These are phyloP conservation scores for Metschnikowia noctiluminum DNA, from an alignment of 805 yeast genomes.

Conservation along the genomic window DNA sequence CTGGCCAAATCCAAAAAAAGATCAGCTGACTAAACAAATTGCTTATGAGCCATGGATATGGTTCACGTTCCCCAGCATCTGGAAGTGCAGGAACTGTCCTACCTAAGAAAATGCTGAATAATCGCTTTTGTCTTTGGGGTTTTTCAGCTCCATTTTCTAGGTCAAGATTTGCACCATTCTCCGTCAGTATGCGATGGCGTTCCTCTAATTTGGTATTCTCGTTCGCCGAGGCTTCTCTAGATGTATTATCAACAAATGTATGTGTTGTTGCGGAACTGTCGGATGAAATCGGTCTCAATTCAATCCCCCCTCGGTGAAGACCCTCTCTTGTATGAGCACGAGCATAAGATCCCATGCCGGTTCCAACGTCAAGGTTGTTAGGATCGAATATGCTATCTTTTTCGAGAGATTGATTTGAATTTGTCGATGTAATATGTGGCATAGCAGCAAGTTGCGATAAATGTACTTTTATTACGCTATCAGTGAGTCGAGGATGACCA, in stretches of 20 bases:
- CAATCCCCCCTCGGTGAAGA: not conserved
- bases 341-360: not conserved
- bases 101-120: constrained; percentile 49
- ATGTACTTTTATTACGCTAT: too few relatives aligned
- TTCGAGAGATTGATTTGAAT: too few relatives aligned
- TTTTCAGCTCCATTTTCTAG: not conserved
- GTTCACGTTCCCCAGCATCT: constrained; percentile 45
- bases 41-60: constrained; percentile 43
- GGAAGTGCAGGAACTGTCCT: constrained; percentile 50
- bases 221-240: not conserved
- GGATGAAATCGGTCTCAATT: not conserved
- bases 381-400: too few relatives aligned
- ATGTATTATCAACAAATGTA: not conserved
- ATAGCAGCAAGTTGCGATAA: too few relatives aligned
- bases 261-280: not conserved
- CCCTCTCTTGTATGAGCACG: not conserved
- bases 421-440: too few relatives aligned
- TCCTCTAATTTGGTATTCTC: not conserved
- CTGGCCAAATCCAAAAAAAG: constrained; percentile 40
- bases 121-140: constrained; percentile 43
- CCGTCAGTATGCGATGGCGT: too few relatives aligned
- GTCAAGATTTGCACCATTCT: not conserved
- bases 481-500: too few relatives aligned
- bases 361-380: too few relatives aligned
- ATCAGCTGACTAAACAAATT: constrained; percentile 34